phyloP scores from a whole-genome alignment of 108 stramenopile species.

The Cyclotella cryptica region DNA sequence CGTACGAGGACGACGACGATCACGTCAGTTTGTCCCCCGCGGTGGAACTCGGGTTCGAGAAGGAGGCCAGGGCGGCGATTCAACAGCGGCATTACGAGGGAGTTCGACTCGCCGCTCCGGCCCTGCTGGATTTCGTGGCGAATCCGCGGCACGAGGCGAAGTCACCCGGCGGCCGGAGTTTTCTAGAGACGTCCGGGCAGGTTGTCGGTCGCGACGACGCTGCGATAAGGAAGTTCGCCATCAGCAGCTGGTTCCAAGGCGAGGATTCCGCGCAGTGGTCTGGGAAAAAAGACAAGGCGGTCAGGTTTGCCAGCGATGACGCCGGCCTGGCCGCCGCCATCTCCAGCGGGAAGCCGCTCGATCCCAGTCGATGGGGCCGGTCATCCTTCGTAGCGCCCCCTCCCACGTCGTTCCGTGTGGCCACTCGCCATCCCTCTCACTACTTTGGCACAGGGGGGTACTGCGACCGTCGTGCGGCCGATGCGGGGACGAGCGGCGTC shows the following conservation, averaged over 20 bases:
- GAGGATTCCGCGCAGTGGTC: neutral
- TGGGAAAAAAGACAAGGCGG: neutral
- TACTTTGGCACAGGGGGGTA: neutral
- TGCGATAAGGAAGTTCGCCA: neutral
- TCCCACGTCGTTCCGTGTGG: conserved; percentile 24
- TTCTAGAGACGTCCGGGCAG: neutral
- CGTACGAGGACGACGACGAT: conserved; percentile 44
- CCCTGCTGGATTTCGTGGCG: conserved; percentile 19
- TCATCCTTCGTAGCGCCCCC: conserved; percentile 35
- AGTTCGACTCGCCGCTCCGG: neutral
- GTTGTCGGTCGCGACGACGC: too few species aligned
- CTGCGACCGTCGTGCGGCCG: neutral
- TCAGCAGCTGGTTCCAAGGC: conserved; percentile 29
- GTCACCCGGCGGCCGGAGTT: neutral
- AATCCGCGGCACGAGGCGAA: conserved; percentile 11
- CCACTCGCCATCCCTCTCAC: conserved; percentile 44
- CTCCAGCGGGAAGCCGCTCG: conserved; percentile 5
- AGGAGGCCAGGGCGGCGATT: conserved; percentile 7
- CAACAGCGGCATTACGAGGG: neutral
- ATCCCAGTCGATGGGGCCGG: neutral
- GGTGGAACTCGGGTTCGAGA: conserved; percentile 30
- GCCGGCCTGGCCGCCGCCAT: conserved; percentile 3
- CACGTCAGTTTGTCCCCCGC: conserved; percentile 26
- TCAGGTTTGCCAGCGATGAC: neutral
- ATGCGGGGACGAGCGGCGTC: too few species aligned